Evolutionary conservation across 1,284 basidiomycete species (phyloP).

Genomic region (Trichosporon sp.): DNA sequence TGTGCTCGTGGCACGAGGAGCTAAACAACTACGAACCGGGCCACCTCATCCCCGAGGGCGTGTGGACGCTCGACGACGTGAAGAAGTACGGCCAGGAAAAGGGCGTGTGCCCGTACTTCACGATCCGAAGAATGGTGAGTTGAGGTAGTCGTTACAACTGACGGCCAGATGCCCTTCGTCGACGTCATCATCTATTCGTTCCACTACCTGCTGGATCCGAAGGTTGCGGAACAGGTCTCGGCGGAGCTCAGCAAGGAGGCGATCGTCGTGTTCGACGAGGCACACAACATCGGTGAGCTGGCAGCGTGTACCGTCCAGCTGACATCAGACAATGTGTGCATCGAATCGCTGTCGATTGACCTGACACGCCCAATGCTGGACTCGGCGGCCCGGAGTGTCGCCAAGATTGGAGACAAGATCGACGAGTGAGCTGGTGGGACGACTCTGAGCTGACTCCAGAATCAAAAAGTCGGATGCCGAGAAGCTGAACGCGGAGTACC

Average conservation of each 20-base stretch:
- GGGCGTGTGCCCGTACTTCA: conserved; percentile 91
- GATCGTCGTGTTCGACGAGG: conserved; percentile 99
- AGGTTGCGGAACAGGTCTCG: conserved; percentile 98
- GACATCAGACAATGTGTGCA: conserved; percentile 87
- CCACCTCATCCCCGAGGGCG: conserved; percentile 75
- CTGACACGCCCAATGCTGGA: conserved; percentile 98
- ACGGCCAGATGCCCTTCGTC: conserved; percentile 78
- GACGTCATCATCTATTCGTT: conserved; percentile 98
- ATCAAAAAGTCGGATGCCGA: conserved; percentile 90
- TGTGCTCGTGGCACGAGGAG: conserved; percentile 94
- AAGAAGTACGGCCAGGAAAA: conserved; percentile 82
- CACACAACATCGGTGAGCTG: conserved; percentile 88
- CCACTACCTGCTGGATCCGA: conserved; percentile 97
- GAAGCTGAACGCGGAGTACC: conserved; percentile 95
- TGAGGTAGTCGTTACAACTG: neutral
- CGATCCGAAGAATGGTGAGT: conserved; percentile 87
- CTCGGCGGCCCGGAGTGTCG: conserved; percentile 83
- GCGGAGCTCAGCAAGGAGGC: conserved; percentile 96
- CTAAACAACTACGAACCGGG: conserved; percentile 77
- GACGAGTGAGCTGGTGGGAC: conserved; percentile 64
- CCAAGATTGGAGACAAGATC: conserved; percentile 82
- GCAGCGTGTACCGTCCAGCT: neutral
- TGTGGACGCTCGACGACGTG: conserved; percentile 93
- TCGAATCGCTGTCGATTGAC: conserved; percentile 97
- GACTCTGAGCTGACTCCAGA: conserved; percentile 51